Evolutionary conservation across 805 yeast species (phyloP).

Genomic region (Saturnispora bothae): DNA sequence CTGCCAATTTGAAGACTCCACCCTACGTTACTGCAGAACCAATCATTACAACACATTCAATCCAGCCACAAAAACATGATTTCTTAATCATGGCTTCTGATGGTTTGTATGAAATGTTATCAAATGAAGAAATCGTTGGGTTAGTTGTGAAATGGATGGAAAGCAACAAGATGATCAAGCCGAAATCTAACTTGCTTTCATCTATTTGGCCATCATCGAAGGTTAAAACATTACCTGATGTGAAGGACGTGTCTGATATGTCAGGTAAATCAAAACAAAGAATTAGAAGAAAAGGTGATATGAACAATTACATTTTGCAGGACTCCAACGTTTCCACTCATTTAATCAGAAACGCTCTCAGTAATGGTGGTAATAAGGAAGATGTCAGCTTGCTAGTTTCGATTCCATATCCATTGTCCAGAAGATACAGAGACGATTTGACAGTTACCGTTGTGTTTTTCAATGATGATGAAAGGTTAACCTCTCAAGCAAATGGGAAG

Average conservation of each 20-base stretch:
- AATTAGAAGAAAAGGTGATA: constrained; percentile 38
- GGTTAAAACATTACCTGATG: constrained; percentile 44
- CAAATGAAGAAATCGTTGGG: constrained; percentile 87
- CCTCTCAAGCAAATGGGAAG: constrained; percentile 35
- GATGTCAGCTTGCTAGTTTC: constrained; percentile 81
- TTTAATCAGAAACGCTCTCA: constrained; percentile 82
- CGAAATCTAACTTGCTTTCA: constrained; percentile 36
- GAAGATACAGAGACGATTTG: constrained; percentile 90
- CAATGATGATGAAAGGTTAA: constrained; percentile 41
- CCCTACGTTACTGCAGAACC: constrained; percentile 98
- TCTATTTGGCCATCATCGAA: constrained; percentile 26
- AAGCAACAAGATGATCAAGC: constrained; percentile 49
- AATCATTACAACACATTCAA: constrained; percentile 70
- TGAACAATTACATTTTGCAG: constrained; percentile 46
- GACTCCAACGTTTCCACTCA: constrained; percentile 91
- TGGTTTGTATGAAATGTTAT: constrained; percentile 84
- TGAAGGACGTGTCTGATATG: constrained; percentile 50
- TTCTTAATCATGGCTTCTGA: constrained; percentile 90
- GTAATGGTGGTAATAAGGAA: constrained; percentile 77
- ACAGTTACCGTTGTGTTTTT: constrained; percentile 95
- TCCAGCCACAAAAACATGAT: constrained; percentile 61
- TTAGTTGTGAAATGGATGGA: constrained; percentile 92
- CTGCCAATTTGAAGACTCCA: constrained; percentile 69
- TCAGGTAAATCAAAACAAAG: constrained; percentile 62
- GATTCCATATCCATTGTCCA: constrained; percentile 83